These are phyloP conservation scores for Tulasnella calospora DNA, from an alignment of 768 basidiomycete genomes.

Conservation along the genomic window DNA sequence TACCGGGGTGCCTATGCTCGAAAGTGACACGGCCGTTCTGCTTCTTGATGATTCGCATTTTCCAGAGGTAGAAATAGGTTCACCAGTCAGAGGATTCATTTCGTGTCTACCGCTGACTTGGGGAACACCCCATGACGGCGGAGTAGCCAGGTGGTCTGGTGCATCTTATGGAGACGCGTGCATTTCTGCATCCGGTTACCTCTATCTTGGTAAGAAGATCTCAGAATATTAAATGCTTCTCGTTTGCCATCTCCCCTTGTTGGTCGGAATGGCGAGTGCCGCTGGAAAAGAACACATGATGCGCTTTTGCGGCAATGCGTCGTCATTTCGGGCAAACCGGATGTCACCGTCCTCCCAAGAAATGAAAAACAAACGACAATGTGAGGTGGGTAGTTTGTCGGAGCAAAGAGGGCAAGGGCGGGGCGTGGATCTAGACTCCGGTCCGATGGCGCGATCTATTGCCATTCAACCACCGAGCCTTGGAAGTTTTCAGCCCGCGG, in stretches of 20 bases:
- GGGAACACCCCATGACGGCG: background rate
- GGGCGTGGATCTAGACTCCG: background rate
- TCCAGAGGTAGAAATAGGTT: background rate
- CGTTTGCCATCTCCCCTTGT: background rate
- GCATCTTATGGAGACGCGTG: background rate
- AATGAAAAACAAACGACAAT: background rate
- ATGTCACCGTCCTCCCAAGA: background rate
- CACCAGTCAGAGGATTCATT: background rate
- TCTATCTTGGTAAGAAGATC: background rate
- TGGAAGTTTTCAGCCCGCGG: background rate
- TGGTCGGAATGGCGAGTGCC: background rate
- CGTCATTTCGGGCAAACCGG: conserved; percentile 2
- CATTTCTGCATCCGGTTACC: background rate
- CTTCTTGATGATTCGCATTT: background rate
- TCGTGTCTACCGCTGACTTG: background rate
- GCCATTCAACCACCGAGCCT: background rate
- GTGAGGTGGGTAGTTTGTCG: background rate
- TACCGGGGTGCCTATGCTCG: background rate
- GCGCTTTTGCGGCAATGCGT: background rate
- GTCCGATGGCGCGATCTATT: background rate
- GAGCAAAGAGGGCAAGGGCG: background rate
- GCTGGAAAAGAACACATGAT: background rate
- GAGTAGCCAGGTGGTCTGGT: background rate
- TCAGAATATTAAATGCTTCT: background rate
- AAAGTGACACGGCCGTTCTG: background rate